These are phyloP conservation scores for Salisapilia sapeloensis DNA, from an alignment of 352 stramenopile genomes.

Conservation along the genomic window DNA sequence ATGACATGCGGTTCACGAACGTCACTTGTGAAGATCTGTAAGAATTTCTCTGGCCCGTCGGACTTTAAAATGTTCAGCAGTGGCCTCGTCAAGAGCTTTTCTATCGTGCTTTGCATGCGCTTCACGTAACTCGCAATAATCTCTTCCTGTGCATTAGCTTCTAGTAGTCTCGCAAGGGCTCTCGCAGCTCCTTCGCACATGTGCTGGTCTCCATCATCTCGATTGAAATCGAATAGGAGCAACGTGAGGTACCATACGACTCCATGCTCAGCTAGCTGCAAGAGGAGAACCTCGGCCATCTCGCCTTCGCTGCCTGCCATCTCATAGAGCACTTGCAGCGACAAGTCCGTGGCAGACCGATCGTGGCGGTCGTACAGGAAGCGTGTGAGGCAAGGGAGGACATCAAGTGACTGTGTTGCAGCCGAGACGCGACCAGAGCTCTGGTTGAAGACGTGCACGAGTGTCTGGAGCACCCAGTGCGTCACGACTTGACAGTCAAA, in stretches of 20 bases:
- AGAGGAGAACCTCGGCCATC: slow-evolving; percentile 65
- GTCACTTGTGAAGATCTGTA: slow-evolving; percentile 53
- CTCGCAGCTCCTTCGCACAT: slow-evolving; percentile 60
- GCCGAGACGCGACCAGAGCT: slow-evolving; percentile 65
- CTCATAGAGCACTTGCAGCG: slow-evolving; percentile 65
- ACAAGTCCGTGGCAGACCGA: slow-evolving; percentile 46
- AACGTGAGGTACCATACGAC: slow-evolving; percentile 72
- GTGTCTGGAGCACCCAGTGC: slow-evolving; percentile 61
- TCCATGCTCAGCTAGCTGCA: slow-evolving; percentile 67
- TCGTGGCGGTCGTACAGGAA: slow-evolving; percentile 59
- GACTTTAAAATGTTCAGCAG: slow-evolving; percentile 57
- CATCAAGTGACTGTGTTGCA: slow-evolving; percentile 60
- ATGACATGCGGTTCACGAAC: slow-evolving; percentile 71
- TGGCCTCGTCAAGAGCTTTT: slow-evolving; percentile 61
- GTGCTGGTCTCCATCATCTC: slow-evolving; percentile 15
- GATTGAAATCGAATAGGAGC: slow-evolving; percentile 52
- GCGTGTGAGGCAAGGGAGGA: slow-evolving; percentile 59
- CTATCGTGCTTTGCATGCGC: slow-evolving; percentile 70
- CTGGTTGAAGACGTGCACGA: slow-evolving; percentile 70
- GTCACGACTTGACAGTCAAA: slow-evolving; percentile 57
- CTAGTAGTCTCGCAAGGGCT: slow-evolving; percentile 48
- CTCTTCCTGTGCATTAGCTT: slow-evolving; percentile 48
- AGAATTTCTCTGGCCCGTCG: slow-evolving; percentile 38
- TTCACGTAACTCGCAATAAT: slow-evolving; percentile 61
- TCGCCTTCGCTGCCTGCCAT: slow-evolving; percentile 64